phyloP scores from a whole-genome alignment of 345 rosid genomes.

The Cardiospermum halicacabum region DNA sequence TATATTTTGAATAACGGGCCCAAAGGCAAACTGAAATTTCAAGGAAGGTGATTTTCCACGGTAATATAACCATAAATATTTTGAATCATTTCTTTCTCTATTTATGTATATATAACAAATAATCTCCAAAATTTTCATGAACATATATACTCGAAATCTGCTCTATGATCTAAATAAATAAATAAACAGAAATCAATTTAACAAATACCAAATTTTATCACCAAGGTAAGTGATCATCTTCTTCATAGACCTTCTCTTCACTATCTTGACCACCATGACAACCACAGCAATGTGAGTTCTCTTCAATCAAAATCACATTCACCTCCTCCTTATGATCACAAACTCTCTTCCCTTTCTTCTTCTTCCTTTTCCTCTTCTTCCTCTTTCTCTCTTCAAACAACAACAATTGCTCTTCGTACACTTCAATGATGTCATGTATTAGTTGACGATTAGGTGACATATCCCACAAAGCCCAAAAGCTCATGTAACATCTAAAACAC shows the following conservation, averaged over 20 bases:
- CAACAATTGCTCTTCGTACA: conserved; percentile 24
- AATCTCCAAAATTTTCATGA: too few relatives aligned
- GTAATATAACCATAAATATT: too few relatives aligned
- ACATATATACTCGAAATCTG: too few relatives aligned
- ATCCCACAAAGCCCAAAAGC: conserved; percentile 45
- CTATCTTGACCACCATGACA: conserved; percentile 1
- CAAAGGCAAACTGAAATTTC: too few relatives aligned
- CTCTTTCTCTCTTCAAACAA: conserved; percentile 18
- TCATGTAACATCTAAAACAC: conserved; percentile 42
- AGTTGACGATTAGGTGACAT: conserved; percentile 32
- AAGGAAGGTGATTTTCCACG: too few relatives aligned
- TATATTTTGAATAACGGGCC: background rate
- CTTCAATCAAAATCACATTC: conserved; percentile 4
- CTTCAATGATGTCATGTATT: conserved; percentile 42
- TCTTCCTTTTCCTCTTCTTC: conserved; percentile 15
- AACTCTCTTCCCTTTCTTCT: conserved; percentile 12
- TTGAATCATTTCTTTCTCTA: too few relatives aligned
- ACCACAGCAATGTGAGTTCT: background rate
- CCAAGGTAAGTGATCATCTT: conserved; percentile 32
- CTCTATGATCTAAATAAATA: background rate
- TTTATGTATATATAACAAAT: too few relatives aligned
- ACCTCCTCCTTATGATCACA: conserved; percentile 1
- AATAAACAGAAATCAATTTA: background rate
- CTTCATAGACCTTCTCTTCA: conserved; percentile 26
- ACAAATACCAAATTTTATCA: conserved; percentile 28